Evolutionary conservation across 2,329 filamentous ascomycete species (phyloP).

Genomic region (Stachybotrys elegans): DNA sequence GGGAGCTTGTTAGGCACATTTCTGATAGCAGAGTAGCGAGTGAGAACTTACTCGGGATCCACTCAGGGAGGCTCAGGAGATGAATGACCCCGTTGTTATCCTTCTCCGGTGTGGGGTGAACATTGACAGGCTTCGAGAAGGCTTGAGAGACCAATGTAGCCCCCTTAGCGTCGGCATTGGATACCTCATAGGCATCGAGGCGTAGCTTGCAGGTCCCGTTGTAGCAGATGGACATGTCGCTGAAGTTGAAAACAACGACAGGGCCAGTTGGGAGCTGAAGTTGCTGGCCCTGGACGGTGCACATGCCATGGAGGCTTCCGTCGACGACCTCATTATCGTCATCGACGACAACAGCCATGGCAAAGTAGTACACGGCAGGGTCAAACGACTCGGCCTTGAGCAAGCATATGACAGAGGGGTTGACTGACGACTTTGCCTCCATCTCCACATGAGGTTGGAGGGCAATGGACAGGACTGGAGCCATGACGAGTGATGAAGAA

Average conservation of each 20-base stretch:
- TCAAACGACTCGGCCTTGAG: conserved; percentile 6
- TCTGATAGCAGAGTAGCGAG: not conserved
- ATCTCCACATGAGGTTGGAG: conserved; percentile 18
- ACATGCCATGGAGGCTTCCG: conserved; percentile 12
- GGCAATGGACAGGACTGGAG: conserved; percentile 11
- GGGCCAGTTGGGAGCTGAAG: conserved; percentile 3
- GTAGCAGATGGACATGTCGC: conserved; percentile 15
- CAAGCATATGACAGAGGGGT: conserved; percentile 17
- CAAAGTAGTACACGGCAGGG: conserved; percentile 17
- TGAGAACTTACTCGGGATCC: conserved; percentile 5
- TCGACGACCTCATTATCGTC: conserved; percentile 12
- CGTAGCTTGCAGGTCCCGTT: conserved; percentile 19
- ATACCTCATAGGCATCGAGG: conserved; percentile 21
- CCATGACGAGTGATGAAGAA: no score
- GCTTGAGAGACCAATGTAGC: conserved; percentile 11
- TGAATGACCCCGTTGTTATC: no score
- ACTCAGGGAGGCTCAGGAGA: conserved; percentile 6
- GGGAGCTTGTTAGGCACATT: not conserved
- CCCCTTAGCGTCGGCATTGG: conserved; percentile 7
- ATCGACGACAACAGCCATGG: conserved; percentile 18
- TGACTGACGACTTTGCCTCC: conserved; percentile 11
- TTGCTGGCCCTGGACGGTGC: conserved; percentile 7
- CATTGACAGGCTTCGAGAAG: conserved; percentile 11
- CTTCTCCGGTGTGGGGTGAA: no score
- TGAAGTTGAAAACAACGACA: conserved; percentile 18